Conservation (phyloP, 2,329 filamentous ascomycete species). For the Monosporascus sp. region DNA sequence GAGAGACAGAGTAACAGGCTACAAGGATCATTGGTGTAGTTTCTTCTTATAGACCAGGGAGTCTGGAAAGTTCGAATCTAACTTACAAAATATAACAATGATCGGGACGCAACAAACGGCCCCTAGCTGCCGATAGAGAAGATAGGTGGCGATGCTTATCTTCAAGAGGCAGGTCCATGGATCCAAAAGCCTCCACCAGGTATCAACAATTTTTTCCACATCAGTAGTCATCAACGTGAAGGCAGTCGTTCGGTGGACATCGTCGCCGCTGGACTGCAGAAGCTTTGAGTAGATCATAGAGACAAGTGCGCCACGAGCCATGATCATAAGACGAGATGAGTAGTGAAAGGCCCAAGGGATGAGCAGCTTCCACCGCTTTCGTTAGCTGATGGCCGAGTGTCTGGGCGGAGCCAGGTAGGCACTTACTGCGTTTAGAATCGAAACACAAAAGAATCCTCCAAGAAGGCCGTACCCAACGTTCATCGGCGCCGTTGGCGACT, state of each 20-base stretch:
- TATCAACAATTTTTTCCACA: slow-evolving; percentile 2
- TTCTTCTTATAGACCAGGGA: no score
- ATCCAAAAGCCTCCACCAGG: slow-evolving; percentile 1
- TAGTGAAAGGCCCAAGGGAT: slow-evolving; percentile 2
- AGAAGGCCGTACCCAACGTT: slow-evolving; percentile 3
- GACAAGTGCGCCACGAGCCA: no score
- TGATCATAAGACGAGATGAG: slow-evolving; percentile 1
- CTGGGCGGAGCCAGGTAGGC: not conserved
- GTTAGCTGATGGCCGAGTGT: not conserved
- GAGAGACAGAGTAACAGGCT: no score
- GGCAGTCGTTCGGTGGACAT: no score
- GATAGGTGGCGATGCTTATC: slow-evolving; percentile 2
- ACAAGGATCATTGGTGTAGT: no score
- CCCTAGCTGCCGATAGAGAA: slow-evolving; percentile 3
- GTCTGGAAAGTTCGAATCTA: no score
- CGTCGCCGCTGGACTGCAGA: no score
- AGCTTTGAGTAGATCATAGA: no score
- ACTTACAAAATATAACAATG: slow-evolving; percentile 1
- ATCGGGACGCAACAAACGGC: slow-evolving; percentile 4
- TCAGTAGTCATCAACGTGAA: slow-evolving; percentile 3
- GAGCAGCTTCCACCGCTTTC: not conserved
- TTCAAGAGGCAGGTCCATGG: slow-evolving; percentile 3
- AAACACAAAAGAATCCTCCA: slow-evolving; percentile 2
- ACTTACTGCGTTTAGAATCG: slow-evolving; percentile 1
- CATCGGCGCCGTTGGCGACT: not conserved